Evolutionary conservation across 78 protist genomes (phyloP).

Genomic region (Neovahlkampfia damariscottae): DNA sequence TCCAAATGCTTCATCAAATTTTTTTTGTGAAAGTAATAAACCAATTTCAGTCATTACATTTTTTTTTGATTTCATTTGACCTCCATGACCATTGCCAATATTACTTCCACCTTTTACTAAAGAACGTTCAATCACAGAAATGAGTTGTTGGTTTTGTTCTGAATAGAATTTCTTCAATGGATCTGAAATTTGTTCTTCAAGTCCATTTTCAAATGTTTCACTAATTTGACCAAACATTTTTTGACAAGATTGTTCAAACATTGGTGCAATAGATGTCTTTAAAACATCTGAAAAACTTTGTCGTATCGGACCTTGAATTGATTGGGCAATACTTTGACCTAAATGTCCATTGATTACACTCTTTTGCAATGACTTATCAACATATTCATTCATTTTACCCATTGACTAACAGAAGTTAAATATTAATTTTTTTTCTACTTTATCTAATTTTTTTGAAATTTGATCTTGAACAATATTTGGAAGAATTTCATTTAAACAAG

Average conservation of each 20-base stretch:
- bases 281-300: background rate
- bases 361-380: background rate
- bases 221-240: slow-evolving; percentile 1
- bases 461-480: too few relatives aligned
- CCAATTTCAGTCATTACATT: background rate
- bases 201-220: background rate
- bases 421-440: too few relatives aligned
- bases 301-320: background rate
- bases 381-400: too few relatives aligned
- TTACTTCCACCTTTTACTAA: background rate
- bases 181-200: background rate
- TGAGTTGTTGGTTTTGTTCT: background rate
- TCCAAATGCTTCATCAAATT: background rate
- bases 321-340: background rate
- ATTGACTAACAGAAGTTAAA: too few relatives aligned
- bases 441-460: too few relatives aligned
- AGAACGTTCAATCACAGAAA: background rate
- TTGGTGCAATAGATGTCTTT: background rate
- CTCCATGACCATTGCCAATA: background rate
- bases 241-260: background rate
- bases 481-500: background rate
- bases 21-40: background rate
- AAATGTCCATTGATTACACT: background rate
- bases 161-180: background rate
- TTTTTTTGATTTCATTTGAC: background rate